Conservation (phyloP, 257 asterid species). For the Echium plantagineum region DNA sequence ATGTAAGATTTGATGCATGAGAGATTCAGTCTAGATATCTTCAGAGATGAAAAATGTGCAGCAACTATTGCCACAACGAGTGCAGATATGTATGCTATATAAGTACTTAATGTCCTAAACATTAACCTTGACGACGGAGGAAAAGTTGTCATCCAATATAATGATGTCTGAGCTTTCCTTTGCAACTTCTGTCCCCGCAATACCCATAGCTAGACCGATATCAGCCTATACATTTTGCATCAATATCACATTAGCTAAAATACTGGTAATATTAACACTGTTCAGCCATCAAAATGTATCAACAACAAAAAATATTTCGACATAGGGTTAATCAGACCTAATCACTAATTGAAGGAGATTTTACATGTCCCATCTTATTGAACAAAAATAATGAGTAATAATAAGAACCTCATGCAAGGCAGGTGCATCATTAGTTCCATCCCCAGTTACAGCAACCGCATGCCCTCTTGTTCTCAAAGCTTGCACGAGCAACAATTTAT, state of each 20-base stretch:
- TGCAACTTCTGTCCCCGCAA: constrained; percentile 96
- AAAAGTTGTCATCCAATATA: constrained; percentile 83
- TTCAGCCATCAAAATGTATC: neutral
- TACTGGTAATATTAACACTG: neutral
- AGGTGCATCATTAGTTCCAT: constrained; percentile 99
- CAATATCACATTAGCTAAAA: constrained; percentile 4
- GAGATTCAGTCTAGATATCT: neutral
- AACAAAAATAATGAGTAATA: constrained; percentile 8
- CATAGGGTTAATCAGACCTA: neutral
- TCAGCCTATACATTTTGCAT: constrained; percentile 55
- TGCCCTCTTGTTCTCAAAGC: constrained; percentile 83
- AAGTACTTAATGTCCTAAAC: neutral
- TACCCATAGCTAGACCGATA: constrained; percentile 99
- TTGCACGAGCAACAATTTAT: constrained; percentile 91
- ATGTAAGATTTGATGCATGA: neutral
- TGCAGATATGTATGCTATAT: neutral
- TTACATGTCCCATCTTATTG: neutral
- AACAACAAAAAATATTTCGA: too few relatives aligned
- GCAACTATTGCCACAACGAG: neutral
- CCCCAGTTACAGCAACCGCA: constrained; percentile 98
- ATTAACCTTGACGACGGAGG: constrained; percentile 92
- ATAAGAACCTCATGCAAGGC: constrained; percentile 80
- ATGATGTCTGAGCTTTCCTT: constrained; percentile 98
- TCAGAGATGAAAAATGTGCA: neutral
- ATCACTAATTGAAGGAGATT: neutral